Evolutionary conservation across 2,329 filamentous ascomycete genomes (phyloP).

Genomic region (Microdochium trichocladiopsis): DNA sequence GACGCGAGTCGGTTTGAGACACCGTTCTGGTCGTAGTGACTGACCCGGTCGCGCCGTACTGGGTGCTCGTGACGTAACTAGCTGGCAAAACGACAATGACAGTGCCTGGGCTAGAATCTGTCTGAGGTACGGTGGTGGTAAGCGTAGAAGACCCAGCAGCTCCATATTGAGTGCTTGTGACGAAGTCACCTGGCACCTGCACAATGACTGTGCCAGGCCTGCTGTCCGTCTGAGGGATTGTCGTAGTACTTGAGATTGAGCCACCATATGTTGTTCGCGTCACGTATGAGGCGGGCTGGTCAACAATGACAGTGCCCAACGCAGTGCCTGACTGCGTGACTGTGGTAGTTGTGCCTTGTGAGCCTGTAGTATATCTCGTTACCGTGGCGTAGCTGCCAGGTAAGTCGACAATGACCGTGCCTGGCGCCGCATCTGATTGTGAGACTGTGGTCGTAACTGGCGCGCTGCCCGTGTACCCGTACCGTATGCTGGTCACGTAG

Average conservation of each 20-base stretch:
- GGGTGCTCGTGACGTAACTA: background rate
- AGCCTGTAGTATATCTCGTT: slow-evolving; percentile 1
- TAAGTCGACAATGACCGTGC: slow-evolving; percentile 3
- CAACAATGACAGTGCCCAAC: background rate
- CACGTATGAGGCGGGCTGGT: background rate
- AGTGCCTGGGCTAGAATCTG: background rate
- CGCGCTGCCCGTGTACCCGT: background rate
- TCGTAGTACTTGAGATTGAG: background rate
- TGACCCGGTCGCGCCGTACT: background rate
- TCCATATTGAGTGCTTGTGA: background rate
- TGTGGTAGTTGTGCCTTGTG: background rate
- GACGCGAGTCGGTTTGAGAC: background rate
- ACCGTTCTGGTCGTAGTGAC: background rate
- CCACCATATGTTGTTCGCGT: background rate
- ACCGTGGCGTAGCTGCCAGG: slow-evolving; percentile 6
- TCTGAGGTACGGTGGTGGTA: background rate
- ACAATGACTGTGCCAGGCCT: background rate
- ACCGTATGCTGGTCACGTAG: background rate
- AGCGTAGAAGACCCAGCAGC: background rate
- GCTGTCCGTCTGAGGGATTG: background rate
- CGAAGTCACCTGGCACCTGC: background rate
- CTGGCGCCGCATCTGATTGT: slow-evolving; percentile 3
- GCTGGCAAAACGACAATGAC: background rate
- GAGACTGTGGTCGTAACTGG: background rate
- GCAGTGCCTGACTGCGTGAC: background rate